A percentile compares a stretch with the other conserved stretches of the same genome.
These are phyloP conservation scores for Lipomyces starkeyi DNA, from an alignment of 805 yeast species.

Conservation along the genomic window DNA sequence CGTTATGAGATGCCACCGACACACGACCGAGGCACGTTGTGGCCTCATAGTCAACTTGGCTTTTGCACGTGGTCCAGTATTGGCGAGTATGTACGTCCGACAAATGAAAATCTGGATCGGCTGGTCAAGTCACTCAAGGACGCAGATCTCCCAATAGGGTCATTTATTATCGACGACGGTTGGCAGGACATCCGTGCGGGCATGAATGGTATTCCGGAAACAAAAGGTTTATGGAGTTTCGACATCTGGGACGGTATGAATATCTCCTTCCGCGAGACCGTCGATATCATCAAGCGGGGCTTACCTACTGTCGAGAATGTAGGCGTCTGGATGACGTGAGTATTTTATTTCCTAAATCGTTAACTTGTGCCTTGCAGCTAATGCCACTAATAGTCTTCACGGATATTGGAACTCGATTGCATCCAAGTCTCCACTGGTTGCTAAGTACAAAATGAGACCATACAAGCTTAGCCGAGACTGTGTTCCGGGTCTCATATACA, in stretches of 20 bases:
- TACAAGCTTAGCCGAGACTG: constrained; percentile 5
- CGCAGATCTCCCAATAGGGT: constrained; percentile 9
- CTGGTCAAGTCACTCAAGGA: constrained; percentile 8
- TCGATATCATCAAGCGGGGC: constrained; percentile 3
- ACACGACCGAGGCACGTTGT: constrained; percentile 6
- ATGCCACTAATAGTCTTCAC: background rate
- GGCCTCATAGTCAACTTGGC: constrained; percentile 10
- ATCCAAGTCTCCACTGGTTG: background rate
- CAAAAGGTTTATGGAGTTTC: constrained; percentile 12
- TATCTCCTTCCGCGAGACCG: constrained; percentile 6
- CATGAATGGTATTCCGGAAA: constrained; percentile 5
- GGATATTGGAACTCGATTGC: constrained; percentile 8
- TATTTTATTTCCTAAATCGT: background rate
- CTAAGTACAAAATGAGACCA: background rate
- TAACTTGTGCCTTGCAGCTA: background rate
- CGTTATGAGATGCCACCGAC: background rate
- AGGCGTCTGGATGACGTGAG: constrained; percentile 7
- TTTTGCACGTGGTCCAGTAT: constrained; percentile 21
- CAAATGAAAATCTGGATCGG: background rate
- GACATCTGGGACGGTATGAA: constrained; percentile 13
- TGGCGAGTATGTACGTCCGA: constrained; percentile 14
- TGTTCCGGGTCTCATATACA: background rate
- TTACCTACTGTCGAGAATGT: constrained; percentile 13
- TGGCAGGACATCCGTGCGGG: constrained; percentile 22
- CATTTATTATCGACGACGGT: constrained; percentile 18